Conservation (phyloP, 768 basidiomycete genomes). For the Saitozyma podzolica region DNA sequence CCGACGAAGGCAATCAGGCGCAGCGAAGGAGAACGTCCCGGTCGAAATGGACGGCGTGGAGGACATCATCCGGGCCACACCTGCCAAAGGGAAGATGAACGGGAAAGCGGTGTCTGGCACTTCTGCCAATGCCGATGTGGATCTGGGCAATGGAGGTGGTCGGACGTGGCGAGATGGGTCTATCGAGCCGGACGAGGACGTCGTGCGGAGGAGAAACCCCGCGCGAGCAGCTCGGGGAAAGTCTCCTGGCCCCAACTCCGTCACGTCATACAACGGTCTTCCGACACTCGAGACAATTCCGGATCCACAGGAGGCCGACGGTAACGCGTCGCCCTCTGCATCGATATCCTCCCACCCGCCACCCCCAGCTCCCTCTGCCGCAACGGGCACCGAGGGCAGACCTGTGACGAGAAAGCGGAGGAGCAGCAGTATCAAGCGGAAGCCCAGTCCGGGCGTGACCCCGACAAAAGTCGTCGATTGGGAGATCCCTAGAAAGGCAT, state of each 20-base stretch:
- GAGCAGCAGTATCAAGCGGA: slow-evolving; percentile 40
- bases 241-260: slow-evolving; percentile 5
- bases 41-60: too few relatives aligned
- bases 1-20: too few relatives aligned
- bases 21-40: too few relatives aligned
- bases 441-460: slow-evolving; percentile 38
- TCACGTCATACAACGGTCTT: slow-evolving; percentile 23
- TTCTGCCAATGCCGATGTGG: too few relatives aligned
- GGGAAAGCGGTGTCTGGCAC: too few relatives aligned
- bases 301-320: slow-evolving; percentile 11
- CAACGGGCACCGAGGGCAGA: slow-evolving; percentile 16
- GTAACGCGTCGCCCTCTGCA: neutral
- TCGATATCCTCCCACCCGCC: slow-evolving; percentile 11
- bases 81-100: too few relatives aligned
- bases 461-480: slow-evolving; percentile 62
- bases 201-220: neutral
- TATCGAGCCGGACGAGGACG: slow-evolving; percentile 15
- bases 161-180: slow-evolving; percentile 20
- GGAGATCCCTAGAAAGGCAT: slow-evolving; percentile 83
- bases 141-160: too few relatives aligned
- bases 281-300: slow-evolving; percentile 37
- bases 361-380: slow-evolving; percentile 35
- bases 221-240: neutral
- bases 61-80: too few relatives aligned
- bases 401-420: slow-evolving; percentile 30